These are phyloP conservation scores for Erysimum pusillum DNA, from an alignment of 441 rosid genomes.

Conservation along the genomic window DNA sequence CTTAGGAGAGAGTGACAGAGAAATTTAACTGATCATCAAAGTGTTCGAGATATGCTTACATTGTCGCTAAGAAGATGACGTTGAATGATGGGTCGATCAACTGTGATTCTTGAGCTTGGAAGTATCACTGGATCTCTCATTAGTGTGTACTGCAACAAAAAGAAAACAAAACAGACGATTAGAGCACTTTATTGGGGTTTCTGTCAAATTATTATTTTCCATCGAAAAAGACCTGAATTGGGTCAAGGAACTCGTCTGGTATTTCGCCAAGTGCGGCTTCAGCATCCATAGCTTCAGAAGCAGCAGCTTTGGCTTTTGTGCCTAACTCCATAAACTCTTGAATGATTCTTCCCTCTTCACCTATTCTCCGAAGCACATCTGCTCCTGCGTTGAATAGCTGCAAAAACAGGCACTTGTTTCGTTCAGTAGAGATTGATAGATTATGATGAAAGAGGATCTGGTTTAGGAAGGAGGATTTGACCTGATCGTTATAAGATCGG, in stretches of 20 bases:
- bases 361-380: slow-evolving; percentile 82
- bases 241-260: slow-evolving; percentile 99
- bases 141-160: slow-evolving; percentile 73
- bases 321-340: slow-evolving; percentile 87
- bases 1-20: background rate
- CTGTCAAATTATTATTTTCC: background rate
- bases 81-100: slow-evolving; percentile 91
- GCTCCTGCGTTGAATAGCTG: slow-evolving; percentile 94
- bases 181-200: background rate
- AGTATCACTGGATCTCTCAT: slow-evolving; percentile 99
- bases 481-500: slow-evolving; percentile 95
- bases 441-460: slow-evolving; percentile 22
- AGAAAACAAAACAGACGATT: background rate
- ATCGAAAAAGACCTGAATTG: slow-evolving; percentile 45
- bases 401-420: slow-evolving; percentile 35
- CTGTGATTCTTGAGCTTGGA: slow-evolving; percentile 89
- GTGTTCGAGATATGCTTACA: slow-evolving; percentile 51
- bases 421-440: slow-evolving; percentile 15
- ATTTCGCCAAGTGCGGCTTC: slow-evolving; percentile 96
- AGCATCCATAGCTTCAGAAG: slow-evolving; percentile 93
- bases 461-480: slow-evolving; percentile 40
- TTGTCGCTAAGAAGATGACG: slow-evolving; percentile 99
- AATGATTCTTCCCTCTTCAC: slow-evolving; percentile 77
- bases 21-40: background rate
- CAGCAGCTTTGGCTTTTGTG: slow-evolving; percentile 85